These are phyloP conservation scores for Fusarium chuoi DNA, from an alignment of 2,329 filamentous ascomycete genomes.

Conservation along the genomic window DNA sequence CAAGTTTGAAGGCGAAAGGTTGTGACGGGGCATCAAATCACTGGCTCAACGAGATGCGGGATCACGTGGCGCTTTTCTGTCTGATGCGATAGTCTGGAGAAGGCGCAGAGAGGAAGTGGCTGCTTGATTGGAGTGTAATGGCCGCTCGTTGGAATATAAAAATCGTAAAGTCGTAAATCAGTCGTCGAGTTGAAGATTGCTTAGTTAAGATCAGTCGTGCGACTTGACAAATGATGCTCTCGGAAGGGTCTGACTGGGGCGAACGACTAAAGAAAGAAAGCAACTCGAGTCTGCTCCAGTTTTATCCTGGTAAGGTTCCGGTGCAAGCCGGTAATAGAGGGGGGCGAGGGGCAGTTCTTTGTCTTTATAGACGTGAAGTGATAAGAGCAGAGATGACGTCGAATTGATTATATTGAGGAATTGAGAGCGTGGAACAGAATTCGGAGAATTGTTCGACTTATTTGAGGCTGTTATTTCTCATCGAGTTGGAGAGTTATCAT, in stretches of 20 bases:
- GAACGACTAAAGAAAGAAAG: slow-evolving; percentile 30
- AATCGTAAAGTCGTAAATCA: slow-evolving; percentile 11
- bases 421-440: not conserved
- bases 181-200: slow-evolving; percentile 21
- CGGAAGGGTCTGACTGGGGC: slow-evolving; percentile 21
- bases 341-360: slow-evolving; percentile 21
- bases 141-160: not conserved
- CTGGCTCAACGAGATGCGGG: slow-evolving; percentile 38
- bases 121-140: not conserved
- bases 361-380: slow-evolving; percentile 9
- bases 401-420: slow-evolving; percentile 4
- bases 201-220: slow-evolving; percentile 8
- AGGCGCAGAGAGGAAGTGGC: not conserved
- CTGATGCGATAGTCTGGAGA: not conserved
- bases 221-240: slow-evolving; percentile 37
- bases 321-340: slow-evolving; percentile 38
- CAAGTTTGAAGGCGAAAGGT: slow-evolving; percentile 39
- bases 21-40: slow-evolving; percentile 49
- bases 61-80: slow-evolving; percentile 38
- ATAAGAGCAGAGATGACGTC: slow-evolving; percentile 35
- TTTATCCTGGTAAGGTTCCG: slow-evolving; percentile 39
- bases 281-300: slow-evolving; percentile 35
- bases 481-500: not conserved
- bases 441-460: not conserved
- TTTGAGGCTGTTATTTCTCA: not conserved